A percentile compares a stretch with the other conserved stretches of the same genome.
Evolutionary conservation across 768 basidiomycete genomes (phyloP).

Genomic region (Lepiota venenata): DNA sequence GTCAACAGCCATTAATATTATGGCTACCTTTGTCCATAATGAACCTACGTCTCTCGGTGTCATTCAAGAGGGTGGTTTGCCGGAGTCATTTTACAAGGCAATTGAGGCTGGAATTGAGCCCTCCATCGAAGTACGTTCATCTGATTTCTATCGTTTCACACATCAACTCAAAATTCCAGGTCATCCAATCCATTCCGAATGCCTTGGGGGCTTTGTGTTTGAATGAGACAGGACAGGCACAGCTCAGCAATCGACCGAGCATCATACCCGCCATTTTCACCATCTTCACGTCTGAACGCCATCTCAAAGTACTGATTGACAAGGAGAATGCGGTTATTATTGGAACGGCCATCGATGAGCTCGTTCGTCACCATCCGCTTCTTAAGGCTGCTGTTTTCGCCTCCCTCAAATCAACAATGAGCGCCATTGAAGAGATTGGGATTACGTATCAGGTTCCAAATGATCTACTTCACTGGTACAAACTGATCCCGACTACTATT

Average conservation of each 20-base stretch:
- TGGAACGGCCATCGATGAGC: conserved; percentile 90
- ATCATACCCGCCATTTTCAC: conserved; percentile 85
- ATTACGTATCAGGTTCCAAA: conserved; percentile 51
- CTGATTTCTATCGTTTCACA: background rate
- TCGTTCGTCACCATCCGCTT: conserved; percentile 92
- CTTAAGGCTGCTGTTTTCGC: conserved; percentile 81
- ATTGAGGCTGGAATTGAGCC: conserved; percentile 85
- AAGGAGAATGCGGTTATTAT: conserved; percentile 90
- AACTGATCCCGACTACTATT: conserved; percentile 34
- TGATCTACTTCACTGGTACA: conserved; percentile 67
- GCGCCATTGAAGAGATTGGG: conserved; percentile 74
- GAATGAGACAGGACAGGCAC: conserved; percentile 84
- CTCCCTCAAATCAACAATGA: conserved; percentile 65
- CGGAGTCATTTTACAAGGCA: conserved; percentile 83
- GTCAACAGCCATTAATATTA: conserved; percentile 79
- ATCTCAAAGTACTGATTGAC: conserved; percentile 82
- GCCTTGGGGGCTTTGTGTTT: conserved; percentile 96
- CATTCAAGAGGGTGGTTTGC: conserved; percentile 89
- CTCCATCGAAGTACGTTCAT: conserved; percentile 68
- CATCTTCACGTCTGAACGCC: conserved; percentile 81
- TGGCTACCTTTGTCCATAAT: conserved; percentile 97
- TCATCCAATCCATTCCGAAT: conserved; percentile 90
- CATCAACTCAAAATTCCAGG: conserved; percentile 38
- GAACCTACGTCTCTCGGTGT: conserved; percentile 93
- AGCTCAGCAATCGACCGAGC: conserved; percentile 70